Conservation (phyloP, 257 asterid genomes). For the Solanum pimpinellifolium region DNA sequence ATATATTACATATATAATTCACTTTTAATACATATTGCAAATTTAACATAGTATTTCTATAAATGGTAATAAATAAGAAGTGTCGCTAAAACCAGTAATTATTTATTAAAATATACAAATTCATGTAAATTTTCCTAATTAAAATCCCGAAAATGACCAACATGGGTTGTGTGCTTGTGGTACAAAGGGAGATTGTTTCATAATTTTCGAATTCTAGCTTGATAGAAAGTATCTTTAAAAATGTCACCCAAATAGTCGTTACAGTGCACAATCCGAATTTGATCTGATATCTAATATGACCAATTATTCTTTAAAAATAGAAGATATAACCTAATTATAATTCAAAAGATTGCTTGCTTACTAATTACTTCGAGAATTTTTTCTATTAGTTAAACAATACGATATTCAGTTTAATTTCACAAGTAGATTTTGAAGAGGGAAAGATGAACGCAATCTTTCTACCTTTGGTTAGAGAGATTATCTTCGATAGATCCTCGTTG, state of each 20-base stretch:
- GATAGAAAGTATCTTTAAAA: accelerated
- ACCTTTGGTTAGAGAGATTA: neutral
- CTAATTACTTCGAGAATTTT: neutral
- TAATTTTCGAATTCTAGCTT: accelerated
- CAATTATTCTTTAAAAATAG: neutral
- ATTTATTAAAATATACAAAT: no score
- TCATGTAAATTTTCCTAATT: no score
- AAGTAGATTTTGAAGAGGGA: no score
- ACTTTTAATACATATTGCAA: no score
- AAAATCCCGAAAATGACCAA: neutral
- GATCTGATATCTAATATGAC: no score
- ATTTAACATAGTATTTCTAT: no score
- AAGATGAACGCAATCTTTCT: neutral
- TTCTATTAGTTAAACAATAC: neutral
- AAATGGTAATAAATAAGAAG: no score
- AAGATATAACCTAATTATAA: neutral
- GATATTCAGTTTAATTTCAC: neutral
- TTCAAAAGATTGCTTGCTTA: neutral
- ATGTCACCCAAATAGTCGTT: neutral
- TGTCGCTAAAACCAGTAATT: no score
- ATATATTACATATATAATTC: no score
- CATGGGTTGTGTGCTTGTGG: neutral
- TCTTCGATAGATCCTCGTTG: accelerated
- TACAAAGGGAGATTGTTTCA: neutral
- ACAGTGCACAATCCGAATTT: accelerated